These are phyloP conservation scores for Barnettozyma wickerhamii DNA, from an alignment of 805 yeast species.

Conservation along the genomic window DNA sequence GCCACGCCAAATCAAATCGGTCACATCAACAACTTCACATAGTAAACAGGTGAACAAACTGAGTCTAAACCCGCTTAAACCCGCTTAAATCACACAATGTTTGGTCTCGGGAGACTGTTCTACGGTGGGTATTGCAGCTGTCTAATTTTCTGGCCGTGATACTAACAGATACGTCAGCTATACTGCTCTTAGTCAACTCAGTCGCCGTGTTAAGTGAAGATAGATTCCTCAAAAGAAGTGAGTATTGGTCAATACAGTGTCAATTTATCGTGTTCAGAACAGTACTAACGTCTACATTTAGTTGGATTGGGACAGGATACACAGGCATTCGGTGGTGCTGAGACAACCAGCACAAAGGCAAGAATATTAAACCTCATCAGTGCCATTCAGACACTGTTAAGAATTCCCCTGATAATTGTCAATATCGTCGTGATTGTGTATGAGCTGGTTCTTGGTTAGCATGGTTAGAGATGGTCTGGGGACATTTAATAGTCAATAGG, in stretches of 20 bases:
- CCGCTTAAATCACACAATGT: slow-evolving; percentile 33
- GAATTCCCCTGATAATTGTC: slow-evolving; percentile 69
- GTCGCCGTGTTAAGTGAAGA: slow-evolving; percentile 79
- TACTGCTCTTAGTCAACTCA: slow-evolving; percentile 59
- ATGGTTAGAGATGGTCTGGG: too few species aligned
- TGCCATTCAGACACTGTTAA: slow-evolving; percentile 70
- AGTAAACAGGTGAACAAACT: too few species aligned
- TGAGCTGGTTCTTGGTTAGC: slow-evolving; percentile 64
- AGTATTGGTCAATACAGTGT: slow-evolving; percentile 14
- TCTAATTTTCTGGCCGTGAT: neutral
- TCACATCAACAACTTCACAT: too few species aligned
- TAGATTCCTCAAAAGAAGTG: slow-evolving; percentile 64
- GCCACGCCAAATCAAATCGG: too few species aligned
- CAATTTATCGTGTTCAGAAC: neutral
- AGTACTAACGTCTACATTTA: slow-evolving; percentile 10
- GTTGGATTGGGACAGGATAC: slow-evolving; percentile 43
- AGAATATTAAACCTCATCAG: slow-evolving; percentile 62
- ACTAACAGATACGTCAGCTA: slow-evolving; percentile 22
- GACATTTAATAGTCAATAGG: neutral
- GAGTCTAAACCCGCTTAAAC: neutral
- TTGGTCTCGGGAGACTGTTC: slow-evolving; percentile 56
- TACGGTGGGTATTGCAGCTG: slow-evolving; percentile 31
- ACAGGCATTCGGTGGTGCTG: slow-evolving; percentile 40
- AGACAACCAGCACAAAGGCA: slow-evolving; percentile 47
- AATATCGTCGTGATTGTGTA: slow-evolving; percentile 64